Conservation (phyloP, 78 protist species). For the Tieghemostelium lacteum region DNA sequence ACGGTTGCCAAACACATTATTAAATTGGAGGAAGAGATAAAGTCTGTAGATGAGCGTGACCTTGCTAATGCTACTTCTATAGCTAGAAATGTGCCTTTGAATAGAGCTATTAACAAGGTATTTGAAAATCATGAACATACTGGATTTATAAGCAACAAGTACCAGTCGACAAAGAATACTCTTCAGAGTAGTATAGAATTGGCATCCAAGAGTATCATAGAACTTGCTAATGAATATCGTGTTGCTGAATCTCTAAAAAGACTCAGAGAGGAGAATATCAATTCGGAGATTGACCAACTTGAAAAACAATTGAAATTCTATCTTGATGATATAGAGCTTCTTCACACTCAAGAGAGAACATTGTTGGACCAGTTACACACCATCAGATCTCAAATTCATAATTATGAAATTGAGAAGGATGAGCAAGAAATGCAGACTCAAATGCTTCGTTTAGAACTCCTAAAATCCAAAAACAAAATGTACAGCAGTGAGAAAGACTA, state of each 20-base stretch:
- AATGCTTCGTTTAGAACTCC: neutral
- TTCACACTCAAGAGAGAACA: neutral
- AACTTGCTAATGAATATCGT: neutral
- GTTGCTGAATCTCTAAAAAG: neutral
- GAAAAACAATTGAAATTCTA: neutral
- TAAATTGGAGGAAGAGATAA: conserved; percentile 11
- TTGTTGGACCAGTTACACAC: neutral
- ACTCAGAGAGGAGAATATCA: neutral
- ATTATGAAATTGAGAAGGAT: neutral
- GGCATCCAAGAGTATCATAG: conserved; percentile 1
- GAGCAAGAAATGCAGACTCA: neutral
- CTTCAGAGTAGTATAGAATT: conserved; percentile 8
- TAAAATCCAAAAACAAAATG: neutral
- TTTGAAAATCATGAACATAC: conserved; percentile 21
- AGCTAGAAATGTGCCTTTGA: conserved; percentile 10
- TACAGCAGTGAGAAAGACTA: neutral
- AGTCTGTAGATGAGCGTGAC: neutral
- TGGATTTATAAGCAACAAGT: neutral
- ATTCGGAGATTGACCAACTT: neutral
- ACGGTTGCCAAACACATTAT: neutral
- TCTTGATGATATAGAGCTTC: neutral
- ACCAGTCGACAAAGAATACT: neutral
- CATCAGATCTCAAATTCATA: neutral
- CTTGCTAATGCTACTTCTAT: neutral
- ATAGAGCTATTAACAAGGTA: conserved; percentile 2